Evolutionary conservation across 176 grass and related monocot genomes (phyloP), one percentile per base, ranked within the genome.

Genomic region (Oryza meyeriana): DNA sequence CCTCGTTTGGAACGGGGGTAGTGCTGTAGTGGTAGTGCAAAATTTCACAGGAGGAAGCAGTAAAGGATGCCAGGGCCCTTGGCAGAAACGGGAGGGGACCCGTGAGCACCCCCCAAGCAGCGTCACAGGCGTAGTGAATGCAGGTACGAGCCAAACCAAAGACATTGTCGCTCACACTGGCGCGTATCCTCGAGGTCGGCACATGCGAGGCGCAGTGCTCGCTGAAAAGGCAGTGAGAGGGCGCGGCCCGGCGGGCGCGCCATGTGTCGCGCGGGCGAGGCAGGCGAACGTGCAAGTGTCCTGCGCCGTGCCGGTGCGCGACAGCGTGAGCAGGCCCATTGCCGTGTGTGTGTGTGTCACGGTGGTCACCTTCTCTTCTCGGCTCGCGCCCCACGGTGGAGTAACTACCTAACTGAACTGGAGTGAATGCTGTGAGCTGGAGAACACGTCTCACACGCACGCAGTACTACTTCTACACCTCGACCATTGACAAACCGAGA

Each of bases 271-370:
- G 3, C 85, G 34, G 20, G 34, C 58, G 30, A 17, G 5, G 50
- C 64, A 8, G 66, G 38, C 66, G 20, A 82, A 86, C 78, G 73
- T 73, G 88, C 83, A 24, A 61, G 66, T 59, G 66, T 85, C 83
- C 77, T 26, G 59, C 30, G 16, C 17, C 62, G 62, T 28, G 38
- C 4, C n/a, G n/a, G 32, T 9, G 68, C 32, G 32, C 4, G 35
- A n/a, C 4, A 71, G 30, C 30, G 14, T 34, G 29, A 10, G 30
- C 44, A 12, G 45, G 67, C 5, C 9, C 64, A 12, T 25, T 20
- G 41, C 64, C 20, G 22, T 12, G 64, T 22, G 63, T 12, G 64
- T 22, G 63, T 10, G 24, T 40, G 71, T 40, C 62, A 62, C 63
- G 20, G 26, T 64, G 73, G 50, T 75, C 29, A 39, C 55, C 28